phyloP scores from a whole-genome alignment of 495 filamentous ascomycete species.

The Filosporella fistucella region DNA sequence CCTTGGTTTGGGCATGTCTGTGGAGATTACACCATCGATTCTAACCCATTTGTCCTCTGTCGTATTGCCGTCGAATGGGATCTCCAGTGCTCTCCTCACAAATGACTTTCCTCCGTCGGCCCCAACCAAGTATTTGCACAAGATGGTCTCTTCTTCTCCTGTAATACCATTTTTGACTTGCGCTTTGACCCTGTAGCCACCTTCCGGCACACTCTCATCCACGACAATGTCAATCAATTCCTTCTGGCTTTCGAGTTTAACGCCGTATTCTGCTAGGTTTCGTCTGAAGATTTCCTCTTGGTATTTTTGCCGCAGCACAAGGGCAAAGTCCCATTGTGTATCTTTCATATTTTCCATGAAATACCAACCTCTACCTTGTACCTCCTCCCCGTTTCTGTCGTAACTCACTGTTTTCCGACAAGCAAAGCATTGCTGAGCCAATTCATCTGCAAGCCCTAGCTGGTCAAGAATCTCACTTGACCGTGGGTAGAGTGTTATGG shows the following conservation, averaged over 20 bases:
- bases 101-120: constrained; percentile 42
- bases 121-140: constrained; percentile 41
- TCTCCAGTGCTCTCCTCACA: constrained; percentile 34
- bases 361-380: constrained; percentile 29
- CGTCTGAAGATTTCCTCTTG: constrained; percentile 37
- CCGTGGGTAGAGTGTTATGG: constrained; percentile 40
- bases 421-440: constrained; percentile 48
- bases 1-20: constrained; percentile 43
- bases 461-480: constrained; percentile 44
- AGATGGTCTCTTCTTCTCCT: constrained; percentile 17
- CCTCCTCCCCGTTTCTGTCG: constrained; percentile 34
- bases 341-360: constrained; percentile 36
- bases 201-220: constrained; percentile 19
- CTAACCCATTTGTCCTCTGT: constrained; percentile 42
- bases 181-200: constrained; percentile 24
- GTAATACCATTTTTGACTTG: constrained; percentile 23
- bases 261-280: constrained; percentile 23
- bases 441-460: constrained; percentile 36
- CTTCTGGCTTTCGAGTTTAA: constrained; percentile 21
- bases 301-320: constrained; percentile 37
- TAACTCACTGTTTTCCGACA: constrained; percentile 42
- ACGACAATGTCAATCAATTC: constrained; percentile 28
- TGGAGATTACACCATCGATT: constrained; percentile 45
- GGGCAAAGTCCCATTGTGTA: constrained; percentile 37
- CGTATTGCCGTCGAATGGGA: constrained; percentile 40